Evolutionary conservation across 2,329 filamentous ascomycete species (phyloP).

Genomic region (Fusarium sp.): DNA sequence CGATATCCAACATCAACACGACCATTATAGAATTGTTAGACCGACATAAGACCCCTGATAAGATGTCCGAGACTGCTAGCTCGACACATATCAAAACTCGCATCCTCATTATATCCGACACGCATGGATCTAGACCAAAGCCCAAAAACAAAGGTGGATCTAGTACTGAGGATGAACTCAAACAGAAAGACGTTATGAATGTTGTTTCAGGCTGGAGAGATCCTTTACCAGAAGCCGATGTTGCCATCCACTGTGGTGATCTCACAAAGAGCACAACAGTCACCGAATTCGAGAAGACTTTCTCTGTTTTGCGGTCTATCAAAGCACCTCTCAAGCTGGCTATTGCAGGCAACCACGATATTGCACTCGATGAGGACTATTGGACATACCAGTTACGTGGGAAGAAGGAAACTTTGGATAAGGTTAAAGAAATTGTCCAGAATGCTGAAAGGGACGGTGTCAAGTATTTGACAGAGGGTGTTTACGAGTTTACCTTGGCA

Average conservation of each 20-base stretch:
- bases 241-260: slow-evolving; percentile 66
- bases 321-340: slow-evolving; percentile 64
- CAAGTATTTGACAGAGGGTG: slow-evolving; percentile 62
- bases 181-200: slow-evolving; percentile 18
- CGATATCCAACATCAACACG: background rate
- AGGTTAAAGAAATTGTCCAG: slow-evolving; percentile 54
- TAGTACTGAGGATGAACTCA: slow-evolving; percentile 46
- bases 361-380: slow-evolving; percentile 54
- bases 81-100: slow-evolving; percentile 50
- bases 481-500: slow-evolving; percentile 58
- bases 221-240: slow-evolving; percentile 56
- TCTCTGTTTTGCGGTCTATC: slow-evolving; percentile 58
- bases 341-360: slow-evolving; percentile 69
- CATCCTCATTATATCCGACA: slow-evolving; percentile 57
- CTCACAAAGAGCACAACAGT: slow-evolving; percentile 59
- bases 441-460: slow-evolving; percentile 56
- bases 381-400: slow-evolving; percentile 25
- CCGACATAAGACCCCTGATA: background rate
- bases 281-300: slow-evolving; percentile 55
- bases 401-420: slow-evolving; percentile 49
- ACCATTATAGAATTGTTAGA: background rate
- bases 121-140: slow-evolving; percentile 48
- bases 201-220: slow-evolving; percentile 49
- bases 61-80: slow-evolving; percentile 19
- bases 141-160: slow-evolving; percentile 19